Conservation (phyloP, 2,329 filamentous ascomycete species). For the Ustilaginoidea virens region DNA sequence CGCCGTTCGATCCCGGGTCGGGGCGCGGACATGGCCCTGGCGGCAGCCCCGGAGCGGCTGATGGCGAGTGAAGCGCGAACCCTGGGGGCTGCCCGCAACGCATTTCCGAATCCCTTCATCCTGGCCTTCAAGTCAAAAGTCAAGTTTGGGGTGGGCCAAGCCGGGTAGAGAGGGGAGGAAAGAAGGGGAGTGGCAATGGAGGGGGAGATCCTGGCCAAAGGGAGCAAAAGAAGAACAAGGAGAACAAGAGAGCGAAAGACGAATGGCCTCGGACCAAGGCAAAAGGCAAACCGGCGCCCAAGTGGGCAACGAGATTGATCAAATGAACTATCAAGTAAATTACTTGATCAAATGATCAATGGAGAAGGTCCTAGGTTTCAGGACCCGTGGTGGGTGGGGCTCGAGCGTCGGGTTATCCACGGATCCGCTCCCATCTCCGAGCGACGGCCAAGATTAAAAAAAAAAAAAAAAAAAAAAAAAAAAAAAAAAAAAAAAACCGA, state of each 20-base stretch:
- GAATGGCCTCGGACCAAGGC: background rate
- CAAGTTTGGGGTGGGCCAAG: no score
- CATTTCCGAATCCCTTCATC: constrained; percentile 18
- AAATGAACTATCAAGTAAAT: no score
- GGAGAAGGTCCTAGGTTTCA: constrained; percentile 5
- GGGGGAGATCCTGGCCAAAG: constrained; percentile 4
- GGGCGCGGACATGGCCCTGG: constrained; percentile 4
- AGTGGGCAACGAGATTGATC: constrained; percentile 6
- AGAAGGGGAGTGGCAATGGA: constrained; percentile 1
- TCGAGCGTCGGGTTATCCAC: constrained; percentile 13
- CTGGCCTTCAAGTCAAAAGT: no score
- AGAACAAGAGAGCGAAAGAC: constrained; percentile 5
- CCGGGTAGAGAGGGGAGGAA: no score
- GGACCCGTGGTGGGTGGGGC: no score
- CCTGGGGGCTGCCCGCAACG: constrained; percentile 15
- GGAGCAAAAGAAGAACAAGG: constrained; percentile 4
- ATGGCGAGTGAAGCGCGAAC: constrained; percentile 6
- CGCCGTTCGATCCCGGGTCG: constrained; percentile 4
- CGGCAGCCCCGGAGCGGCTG: constrained; percentile 3
- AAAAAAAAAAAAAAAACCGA: no score
- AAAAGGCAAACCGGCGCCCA: constrained; percentile 4
- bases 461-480: no score
- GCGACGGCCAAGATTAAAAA: no score
- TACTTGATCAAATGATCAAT: constrained; percentile 7
- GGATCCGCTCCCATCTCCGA: constrained; percentile 11